These are phyloP conservation scores for Metschnikowia cubensis DNA, from an alignment of 805 yeast genomes.

Conservation along the genomic window DNA sequence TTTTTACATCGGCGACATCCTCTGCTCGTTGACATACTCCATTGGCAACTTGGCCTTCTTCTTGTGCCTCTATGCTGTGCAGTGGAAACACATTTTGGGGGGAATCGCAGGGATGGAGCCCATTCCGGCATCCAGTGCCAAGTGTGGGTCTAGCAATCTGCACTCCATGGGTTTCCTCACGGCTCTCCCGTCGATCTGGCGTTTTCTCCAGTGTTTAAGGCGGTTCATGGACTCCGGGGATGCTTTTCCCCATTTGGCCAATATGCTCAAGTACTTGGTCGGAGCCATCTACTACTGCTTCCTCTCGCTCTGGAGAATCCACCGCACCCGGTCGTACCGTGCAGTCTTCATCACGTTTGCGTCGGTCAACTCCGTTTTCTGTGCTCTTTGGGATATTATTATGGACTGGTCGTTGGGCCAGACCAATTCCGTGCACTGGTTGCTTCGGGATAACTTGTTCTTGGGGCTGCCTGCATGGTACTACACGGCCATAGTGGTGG, in stretches of 20 bases:
- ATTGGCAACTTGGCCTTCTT: conserved; percentile 81
- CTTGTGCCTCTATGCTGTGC: conserved; percentile 72
- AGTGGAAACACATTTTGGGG: conserved; percentile 56
- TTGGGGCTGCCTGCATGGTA: conserved; percentile 55
- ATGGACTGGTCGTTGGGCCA: conserved; percentile 96
- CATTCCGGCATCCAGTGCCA: conserved; percentile 19
- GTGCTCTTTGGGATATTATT: conserved; percentile 81
- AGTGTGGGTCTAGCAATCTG: conserved; percentile 78
- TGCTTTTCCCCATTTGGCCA: conserved; percentile 94
- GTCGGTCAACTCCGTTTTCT: conserved; percentile 60
- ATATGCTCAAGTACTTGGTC: conserved; percentile 70
- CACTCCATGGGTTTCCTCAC: conserved; percentile 77
- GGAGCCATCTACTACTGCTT: conserved; percentile 66
- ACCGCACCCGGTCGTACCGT: conserved; percentile 37
- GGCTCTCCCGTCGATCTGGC: conserved; percentile 84
- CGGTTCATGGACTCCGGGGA: conserved; percentile 93
- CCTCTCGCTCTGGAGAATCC: conserved; percentile 75
- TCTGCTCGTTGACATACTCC: conserved; percentile 85
- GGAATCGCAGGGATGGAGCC: conserved; percentile 22
- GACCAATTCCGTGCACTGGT: conserved; percentile 49
- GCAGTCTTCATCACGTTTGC: conserved; percentile 73
- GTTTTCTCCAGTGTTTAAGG: conserved; percentile 84
- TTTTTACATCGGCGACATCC: conserved; percentile 87
- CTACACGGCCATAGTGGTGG: conserved; percentile 69
- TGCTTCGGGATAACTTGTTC: conserved; percentile 70